phyloP scores from a whole-genome alignment of 177 flowering plant genomes.

The Vitis hybrid region DNA sequence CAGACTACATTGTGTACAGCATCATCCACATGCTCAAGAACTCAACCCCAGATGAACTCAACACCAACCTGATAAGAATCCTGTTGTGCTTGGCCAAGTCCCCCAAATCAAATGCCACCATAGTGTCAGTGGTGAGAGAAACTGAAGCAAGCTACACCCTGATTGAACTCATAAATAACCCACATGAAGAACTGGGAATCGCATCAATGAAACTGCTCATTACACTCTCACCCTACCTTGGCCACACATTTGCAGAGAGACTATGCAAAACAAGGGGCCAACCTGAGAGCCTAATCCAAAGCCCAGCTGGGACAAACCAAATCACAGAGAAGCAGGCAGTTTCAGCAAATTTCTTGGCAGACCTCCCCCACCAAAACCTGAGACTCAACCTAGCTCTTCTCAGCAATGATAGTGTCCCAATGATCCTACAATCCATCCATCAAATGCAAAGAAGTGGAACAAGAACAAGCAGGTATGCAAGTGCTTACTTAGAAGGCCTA shows the following conservation, averaged over 20 bases:
- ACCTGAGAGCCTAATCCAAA: slow-evolving; percentile 52
- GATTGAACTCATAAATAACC: slow-evolving; percentile 55
- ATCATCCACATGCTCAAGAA: slow-evolving; percentile 48
- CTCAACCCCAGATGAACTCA: slow-evolving; percentile 49
- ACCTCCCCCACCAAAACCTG: slow-evolving; percentile 68
- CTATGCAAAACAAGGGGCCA: slow-evolving; percentile 68
- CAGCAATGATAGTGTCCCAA: slow-evolving; percentile 38
- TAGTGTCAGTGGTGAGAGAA: slow-evolving; percentile 59
- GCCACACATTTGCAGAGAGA: slow-evolving; percentile 60
- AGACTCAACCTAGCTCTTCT: slow-evolving; percentile 66
- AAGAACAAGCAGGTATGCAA: slow-evolving; percentile 51
- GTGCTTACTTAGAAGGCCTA: slow-evolving; percentile 63
- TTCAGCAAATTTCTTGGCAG: slow-evolving; percentile 57
- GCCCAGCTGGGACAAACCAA: slow-evolving; percentile 23
- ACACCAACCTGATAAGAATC: slow-evolving; percentile 54
- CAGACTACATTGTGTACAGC: slow-evolving; percentile 61
- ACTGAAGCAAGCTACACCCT: slow-evolving; percentile 56
- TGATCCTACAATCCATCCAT: slow-evolving; percentile 35
- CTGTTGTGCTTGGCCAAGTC: slow-evolving; percentile 49
- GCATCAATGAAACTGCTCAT: slow-evolving; percentile 60
- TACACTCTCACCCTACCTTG: slow-evolving; percentile 51
- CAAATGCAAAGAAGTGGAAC: slow-evolving; percentile 50
- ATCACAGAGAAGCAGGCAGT: slow-evolving; percentile 62
- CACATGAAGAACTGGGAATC: slow-evolving; percentile 54
- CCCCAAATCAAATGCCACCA: slow-evolving; percentile 35